Evolutionary conservation across 768 basidiomycete species (phyloP).

Genomic region (Russula earlei): DNA sequence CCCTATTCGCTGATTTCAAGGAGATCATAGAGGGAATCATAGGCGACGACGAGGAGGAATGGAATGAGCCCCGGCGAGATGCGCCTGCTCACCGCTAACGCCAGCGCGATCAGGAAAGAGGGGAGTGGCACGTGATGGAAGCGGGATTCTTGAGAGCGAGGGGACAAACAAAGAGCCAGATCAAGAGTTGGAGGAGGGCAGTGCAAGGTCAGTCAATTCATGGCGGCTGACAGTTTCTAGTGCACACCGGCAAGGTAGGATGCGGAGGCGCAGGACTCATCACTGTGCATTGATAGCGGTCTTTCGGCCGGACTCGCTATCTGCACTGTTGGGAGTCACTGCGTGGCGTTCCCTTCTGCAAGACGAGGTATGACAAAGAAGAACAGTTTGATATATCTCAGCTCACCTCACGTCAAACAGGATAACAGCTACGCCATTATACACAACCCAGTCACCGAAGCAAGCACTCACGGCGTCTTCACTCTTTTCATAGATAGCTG

Average conservation of each 20-base stretch:
- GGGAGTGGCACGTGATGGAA: no score
- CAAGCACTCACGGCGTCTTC: no score
- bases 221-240: neutral
- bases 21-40: no score
- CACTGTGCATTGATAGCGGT: neutral
- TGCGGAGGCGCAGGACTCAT: neutral
- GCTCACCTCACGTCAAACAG: no score
- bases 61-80: no score
- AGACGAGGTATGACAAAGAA: neutral
- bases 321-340: neutral
- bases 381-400: neutral
- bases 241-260: neutral
- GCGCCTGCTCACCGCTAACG: neutral
- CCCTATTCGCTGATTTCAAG: constrained; percentile 5
- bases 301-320: constrained; percentile 7
- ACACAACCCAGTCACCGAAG: no score
- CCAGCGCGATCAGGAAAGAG: no score
- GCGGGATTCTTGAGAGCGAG: neutral
- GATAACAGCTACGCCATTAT: no score
- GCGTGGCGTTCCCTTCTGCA: neutral
- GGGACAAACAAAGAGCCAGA: no score
- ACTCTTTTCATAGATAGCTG: no score
- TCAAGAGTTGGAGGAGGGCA: no score
- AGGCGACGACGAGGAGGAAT: no score
- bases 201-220: neutral